A percentile compares a stretch with the other conserved stretches of the same genome.
Conservation (phyloP, 805 yeast genomes). For the Saccharomycopsis amapae region DNA sequence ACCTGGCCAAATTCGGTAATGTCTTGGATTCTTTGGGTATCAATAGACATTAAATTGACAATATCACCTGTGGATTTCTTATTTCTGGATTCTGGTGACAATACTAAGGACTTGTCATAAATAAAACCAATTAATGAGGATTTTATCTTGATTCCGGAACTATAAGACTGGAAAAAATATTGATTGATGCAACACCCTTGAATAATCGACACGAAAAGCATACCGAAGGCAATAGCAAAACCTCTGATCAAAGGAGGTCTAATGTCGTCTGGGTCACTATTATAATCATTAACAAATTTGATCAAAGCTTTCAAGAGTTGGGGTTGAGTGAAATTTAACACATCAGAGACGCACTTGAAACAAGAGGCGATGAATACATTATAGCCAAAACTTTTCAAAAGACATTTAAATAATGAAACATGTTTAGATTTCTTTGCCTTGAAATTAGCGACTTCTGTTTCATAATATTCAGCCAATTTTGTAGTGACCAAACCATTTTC, state of each 20-base stretch:
- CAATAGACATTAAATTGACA: conserved; percentile 91
- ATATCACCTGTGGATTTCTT: conserved; percentile 83
- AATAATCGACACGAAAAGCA: conserved; percentile 70
- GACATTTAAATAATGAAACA: conserved; percentile 53
- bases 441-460: conserved; percentile 33
- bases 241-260: conserved; percentile 65
- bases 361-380: conserved; percentile 45
- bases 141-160: conserved; percentile 69
- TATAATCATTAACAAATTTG: conserved; percentile 47
- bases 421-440: conserved; percentile 26
- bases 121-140: conserved; percentile 61
- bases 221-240: conserved; percentile 62
- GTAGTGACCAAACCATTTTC: conserved; percentile 46
- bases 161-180: conserved; percentile 67
- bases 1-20: conserved; percentile 70
- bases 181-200: conserved; percentile 76
- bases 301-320: conserved; percentile 68
- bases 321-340: conserved; percentile 82
- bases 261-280: conserved; percentile 29
- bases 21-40: conserved; percentile 82
- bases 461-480: conserved; percentile 55
- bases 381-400: conserved; percentile 65
- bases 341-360: conserved; percentile 52
- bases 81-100: conserved; percentile 67
- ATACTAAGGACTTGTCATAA: conserved; percentile 58